phyloP scores from a whole-genome alignment of 1,284 basidiomycete species.

The Spongispora temasekensis region DNA sequence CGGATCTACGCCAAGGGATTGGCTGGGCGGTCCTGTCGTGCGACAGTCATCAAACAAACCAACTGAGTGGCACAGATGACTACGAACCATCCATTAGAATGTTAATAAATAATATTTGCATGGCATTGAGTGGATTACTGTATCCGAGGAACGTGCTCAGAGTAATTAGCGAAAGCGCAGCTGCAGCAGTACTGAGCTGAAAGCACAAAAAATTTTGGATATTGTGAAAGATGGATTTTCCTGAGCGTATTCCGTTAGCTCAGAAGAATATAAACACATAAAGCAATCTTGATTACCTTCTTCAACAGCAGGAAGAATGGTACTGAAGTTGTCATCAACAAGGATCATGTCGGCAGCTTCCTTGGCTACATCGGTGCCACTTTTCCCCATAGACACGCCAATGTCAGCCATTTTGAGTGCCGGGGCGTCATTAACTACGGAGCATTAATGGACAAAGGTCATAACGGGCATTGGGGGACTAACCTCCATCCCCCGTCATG shows the following conservation, averaged over 20 bases:
- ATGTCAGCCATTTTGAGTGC: conserved; percentile 98
- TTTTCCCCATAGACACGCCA: conserved; percentile 96
- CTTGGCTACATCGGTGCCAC: conserved; percentile 97
- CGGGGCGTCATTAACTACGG: conserved; percentile 91
- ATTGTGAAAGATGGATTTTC: conserved; percentile 98
- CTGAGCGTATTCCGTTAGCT: conserved; percentile 36
- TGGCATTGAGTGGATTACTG: conserved; percentile 93
- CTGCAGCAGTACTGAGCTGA: conserved; percentile 95
- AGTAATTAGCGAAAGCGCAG: conserved; percentile 93
- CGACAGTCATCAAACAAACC: conserved; percentile 6
- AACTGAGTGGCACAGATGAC: neutral
- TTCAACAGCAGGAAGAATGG: conserved; percentile 92
- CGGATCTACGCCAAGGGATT: conserved; percentile 95
- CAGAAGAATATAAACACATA: neutral
- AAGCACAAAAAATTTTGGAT: conserved; percentile 98
- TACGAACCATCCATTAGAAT: conserved; percentile 93
- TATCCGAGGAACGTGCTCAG: conserved; percentile 88
- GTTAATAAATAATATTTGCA: conserved; percentile 99
- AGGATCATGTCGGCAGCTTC: conserved; percentile 97
- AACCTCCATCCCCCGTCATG: conserved; percentile 95
- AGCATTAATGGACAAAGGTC: neutral
- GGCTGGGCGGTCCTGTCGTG: conserved; percentile 82
- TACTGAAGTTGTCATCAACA: conserved; percentile 97
- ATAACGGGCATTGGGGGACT: neutral
- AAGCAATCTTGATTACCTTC: conserved; percentile 62